A percentile compares a stretch with the other conserved stretches of the same genome.
Conservation (phyloP, 345 rosid species). For the Psidium friedrichsthalianum region DNA sequence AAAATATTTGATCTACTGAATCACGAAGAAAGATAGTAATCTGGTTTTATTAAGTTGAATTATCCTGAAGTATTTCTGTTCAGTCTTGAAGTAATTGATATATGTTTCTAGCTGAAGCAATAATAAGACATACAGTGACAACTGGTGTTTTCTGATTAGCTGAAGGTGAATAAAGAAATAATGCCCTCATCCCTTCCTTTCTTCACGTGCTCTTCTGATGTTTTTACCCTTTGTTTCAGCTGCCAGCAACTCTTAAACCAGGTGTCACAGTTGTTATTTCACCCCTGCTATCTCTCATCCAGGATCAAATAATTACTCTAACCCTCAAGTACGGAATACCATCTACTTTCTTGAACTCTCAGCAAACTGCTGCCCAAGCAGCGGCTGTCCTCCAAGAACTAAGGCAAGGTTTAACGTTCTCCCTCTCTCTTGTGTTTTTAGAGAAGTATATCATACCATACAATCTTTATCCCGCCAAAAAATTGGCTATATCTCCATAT, state of each 20-base stretch:
- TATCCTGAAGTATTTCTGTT: not conserved
- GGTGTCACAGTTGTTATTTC: constrained; percentile 84
- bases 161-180: not conserved
- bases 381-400: constrained; percentile 73
- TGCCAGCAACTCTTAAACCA: constrained; percentile 76
- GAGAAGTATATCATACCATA: not conserved
- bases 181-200: not conserved
- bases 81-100: not conserved
- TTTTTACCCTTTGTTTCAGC: constrained; percentile 26
- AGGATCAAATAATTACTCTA: constrained; percentile 76
- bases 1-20: not conserved
- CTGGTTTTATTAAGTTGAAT: not conserved
- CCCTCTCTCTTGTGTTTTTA: not conserved
- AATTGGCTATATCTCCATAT: not conserved
- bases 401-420: constrained; percentile 41
- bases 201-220: not conserved
- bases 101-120: not conserved
- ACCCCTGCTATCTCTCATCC: constrained; percentile 76
- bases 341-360: constrained; percentile 79
- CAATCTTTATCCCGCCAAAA: not conserved
- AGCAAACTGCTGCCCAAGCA: constrained; percentile 76
- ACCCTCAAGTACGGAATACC: constrained; percentile 81
- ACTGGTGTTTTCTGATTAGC: not conserved
- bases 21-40: not conserved
- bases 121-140: not conserved